Percentiles rank a stretch among this genome's conserved stretches.
Evolutionary conservation across 352 stramenopile species (phyloP).

Genomic region (Aphanomyces astaci): DNA sequence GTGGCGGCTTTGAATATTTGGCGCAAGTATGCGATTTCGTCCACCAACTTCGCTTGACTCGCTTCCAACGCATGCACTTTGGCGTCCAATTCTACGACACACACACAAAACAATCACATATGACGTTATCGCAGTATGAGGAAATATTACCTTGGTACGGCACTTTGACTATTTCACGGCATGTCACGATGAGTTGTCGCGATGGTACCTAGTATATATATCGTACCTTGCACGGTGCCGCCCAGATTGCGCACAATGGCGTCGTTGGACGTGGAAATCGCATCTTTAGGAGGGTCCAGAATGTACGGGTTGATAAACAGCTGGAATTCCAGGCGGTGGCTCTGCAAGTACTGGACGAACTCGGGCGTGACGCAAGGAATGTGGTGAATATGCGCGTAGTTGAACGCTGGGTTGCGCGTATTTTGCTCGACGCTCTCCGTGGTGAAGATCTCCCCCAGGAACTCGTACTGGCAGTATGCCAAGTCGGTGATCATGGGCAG

Average conservation of each 20-base stretch:
- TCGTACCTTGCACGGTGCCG: conserved; percentile 36
- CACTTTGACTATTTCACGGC: conserved; percentile 1
- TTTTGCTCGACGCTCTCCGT: conserved; percentile 87
- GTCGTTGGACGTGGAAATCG: conserved; percentile 66
- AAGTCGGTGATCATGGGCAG: conserved; percentile 85
- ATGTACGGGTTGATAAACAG: conserved; percentile 87
- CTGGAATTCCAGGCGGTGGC: conserved; percentile 73
- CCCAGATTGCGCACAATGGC: conserved; percentile 58
- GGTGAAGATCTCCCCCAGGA: conserved; percentile 87
- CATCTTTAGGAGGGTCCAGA: conserved; percentile 72
- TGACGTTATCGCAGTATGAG: too few relatives aligned
- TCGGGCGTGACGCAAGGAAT: conserved; percentile 78
- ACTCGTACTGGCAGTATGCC: conserved; percentile 91
- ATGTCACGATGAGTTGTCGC: conserved; percentile 10
- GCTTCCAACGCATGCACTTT: conserved; percentile 42
- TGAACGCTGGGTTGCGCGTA: conserved; percentile 80
- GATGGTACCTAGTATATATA: conserved; percentile 30
- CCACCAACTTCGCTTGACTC: conserved; percentile 29
- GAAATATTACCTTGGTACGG: conserved; percentile 25
- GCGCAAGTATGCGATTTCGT: conserved; percentile 36
- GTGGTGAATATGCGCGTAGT: conserved; percentile 85
- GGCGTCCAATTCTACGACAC: conserved; percentile 51
- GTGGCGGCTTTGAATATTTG: conserved; percentile 39
- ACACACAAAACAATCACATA: too few relatives aligned
- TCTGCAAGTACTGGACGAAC: conserved; percentile 83